Evolutionary conservation across 768 basidiomycete species (phyloP).

Genomic region (Dentipellis fragilis): DNA sequence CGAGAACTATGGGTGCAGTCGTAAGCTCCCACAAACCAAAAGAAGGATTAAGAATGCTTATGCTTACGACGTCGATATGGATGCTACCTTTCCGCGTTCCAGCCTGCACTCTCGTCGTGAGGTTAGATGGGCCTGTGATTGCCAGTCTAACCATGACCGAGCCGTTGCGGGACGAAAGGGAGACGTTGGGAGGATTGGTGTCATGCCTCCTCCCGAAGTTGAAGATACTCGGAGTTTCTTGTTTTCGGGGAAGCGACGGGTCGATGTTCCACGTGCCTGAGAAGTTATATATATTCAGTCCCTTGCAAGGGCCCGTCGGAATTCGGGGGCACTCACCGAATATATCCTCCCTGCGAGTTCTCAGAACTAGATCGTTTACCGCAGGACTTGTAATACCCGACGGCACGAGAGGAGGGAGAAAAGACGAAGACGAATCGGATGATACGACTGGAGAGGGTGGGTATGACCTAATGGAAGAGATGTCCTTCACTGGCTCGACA

Average conservation of each 20-base stretch:
- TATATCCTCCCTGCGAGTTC: not conserved
- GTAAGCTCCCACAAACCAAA: not conserved
- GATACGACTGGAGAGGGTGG: not conserved
- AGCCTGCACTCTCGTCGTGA: conserved; percentile 4
- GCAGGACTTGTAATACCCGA: not conserved
- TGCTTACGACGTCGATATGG: conserved; percentile 7
- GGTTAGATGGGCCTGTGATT: conserved; percentile 4
- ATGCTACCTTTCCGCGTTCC: conserved; percentile 4
- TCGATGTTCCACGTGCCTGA: not conserved
- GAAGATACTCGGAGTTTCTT: not conserved
- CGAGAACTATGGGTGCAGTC: not conserved
- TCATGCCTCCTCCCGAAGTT: not conserved
- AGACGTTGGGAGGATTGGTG: conserved; percentile 1
- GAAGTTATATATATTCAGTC: not conserved
- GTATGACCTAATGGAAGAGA: not conserved
- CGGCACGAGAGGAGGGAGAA: not conserved
- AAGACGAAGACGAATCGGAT: not conserved
- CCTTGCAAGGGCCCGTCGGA: not conserved
- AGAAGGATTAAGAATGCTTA: not conserved
- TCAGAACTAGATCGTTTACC: not conserved
- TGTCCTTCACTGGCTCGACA: not conserved
- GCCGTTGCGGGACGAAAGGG: conserved; percentile 5
- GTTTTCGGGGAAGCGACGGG: not conserved
- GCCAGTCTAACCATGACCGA: conserved; percentile 2
- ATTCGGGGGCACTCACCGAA: not conserved